A percentile compares a stretch with the other conserved stretches of the same genome.
Conservation (phyloP, 2,329 filamentous ascomycete genomes). For the Colletotrichum destructivum region DNA sequence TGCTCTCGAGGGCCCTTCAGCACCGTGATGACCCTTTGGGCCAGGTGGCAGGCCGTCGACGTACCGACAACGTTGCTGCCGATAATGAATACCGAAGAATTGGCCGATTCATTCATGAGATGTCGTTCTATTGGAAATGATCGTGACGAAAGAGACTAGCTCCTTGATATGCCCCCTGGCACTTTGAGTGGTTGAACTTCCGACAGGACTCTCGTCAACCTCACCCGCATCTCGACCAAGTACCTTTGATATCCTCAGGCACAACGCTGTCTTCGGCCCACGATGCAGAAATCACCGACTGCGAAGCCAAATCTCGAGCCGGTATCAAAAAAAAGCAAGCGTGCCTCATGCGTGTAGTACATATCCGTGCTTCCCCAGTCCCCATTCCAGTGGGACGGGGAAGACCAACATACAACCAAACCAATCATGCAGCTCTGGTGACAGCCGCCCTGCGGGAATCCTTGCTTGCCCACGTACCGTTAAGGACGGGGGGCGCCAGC, state of each 20-base stretch:
- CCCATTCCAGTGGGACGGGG: neutral
- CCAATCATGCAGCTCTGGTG: neutral
- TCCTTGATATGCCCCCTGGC: no score
- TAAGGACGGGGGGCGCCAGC: neutral
- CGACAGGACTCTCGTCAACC: neutral
- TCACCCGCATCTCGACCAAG: neutral
- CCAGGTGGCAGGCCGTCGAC: no score
- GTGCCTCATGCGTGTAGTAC: neutral
- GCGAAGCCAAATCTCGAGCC: neutral
- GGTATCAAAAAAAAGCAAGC: neutral
- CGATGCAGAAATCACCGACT: conserved; percentile 2
- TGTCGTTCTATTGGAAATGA: no score
- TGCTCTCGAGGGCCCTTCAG: no score
- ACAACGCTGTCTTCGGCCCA: neutral
- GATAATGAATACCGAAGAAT: no score
- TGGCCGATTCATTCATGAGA: no score
- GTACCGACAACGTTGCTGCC: no score
- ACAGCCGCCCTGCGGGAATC: neutral
- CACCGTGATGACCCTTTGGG: no score
- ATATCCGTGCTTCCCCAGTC: neutral
- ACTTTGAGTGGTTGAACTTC: no score
- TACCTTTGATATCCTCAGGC: neutral
- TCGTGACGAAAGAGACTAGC: no score
- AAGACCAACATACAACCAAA: neutral
- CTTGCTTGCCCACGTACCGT: neutral